phyloP scores from a whole-genome alignment of 257 asterid genomes.

The Jasminum sambac region DNA sequence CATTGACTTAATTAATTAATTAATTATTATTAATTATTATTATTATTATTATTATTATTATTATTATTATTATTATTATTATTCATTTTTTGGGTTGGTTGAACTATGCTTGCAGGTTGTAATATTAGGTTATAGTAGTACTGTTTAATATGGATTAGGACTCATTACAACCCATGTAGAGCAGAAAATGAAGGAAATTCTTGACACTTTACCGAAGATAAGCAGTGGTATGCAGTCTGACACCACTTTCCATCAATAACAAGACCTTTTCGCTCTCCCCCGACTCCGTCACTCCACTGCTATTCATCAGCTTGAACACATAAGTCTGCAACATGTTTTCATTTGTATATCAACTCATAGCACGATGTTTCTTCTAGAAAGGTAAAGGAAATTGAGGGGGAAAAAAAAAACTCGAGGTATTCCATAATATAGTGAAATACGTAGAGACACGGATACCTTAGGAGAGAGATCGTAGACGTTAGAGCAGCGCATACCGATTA shows the following conservation, averaged over 20 bases:
- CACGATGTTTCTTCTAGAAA: not conserved
- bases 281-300: slow-evolving; percentile 92
- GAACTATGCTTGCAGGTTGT: not conserved
- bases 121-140: not conserved
- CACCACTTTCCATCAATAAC: slow-evolving; percentile 96
- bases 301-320: slow-evolving; percentile 94
- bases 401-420: not conserved
- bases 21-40: no score
- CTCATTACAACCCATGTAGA: not conserved
- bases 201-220: slow-evolving; percentile 63
- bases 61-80: no score
- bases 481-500: slow-evolving; percentile 98
- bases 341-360: not conserved
- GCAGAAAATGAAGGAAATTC: slow-evolving; percentile 7
- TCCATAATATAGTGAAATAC: not conserved
- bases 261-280: slow-evolving; percentile 98
- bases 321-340: slow-evolving; percentile 64
- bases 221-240: slow-evolving; percentile 89
- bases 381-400: not conserved
- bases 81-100: no score
- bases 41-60: no score
- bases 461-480: slow-evolving; percentile 94
- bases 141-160: not conserved
- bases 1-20: not conserved
- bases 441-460: slow-evolving; percentile 45